Base-by-base conservation (phyloP, 257 asterid genomes). In the Verbena officinalis region DNA sequence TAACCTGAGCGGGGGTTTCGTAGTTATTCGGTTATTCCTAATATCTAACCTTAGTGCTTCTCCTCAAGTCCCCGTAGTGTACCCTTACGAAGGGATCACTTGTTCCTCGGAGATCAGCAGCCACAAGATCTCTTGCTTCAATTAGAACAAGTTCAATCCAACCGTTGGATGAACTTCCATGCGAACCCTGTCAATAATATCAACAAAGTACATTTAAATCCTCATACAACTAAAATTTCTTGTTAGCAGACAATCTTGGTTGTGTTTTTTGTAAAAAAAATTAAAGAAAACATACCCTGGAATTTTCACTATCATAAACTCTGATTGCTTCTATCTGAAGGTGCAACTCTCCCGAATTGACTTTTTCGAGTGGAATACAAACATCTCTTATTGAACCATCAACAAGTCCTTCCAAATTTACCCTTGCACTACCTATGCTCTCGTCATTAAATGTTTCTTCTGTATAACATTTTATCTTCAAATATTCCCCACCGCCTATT, bases 21-120 rank as follows among this genome's bases (percentile, higher is more conserved):
- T n/a, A n/a, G n/a, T n/a, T n/a, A n/a, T n/a, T n/a, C n/a, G n/a
- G n/a, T n/a, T n/a, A 2, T 1, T 54, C 16, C 15, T 5, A 14
- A 13, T 31, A 31, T 53, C 86, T 63, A 39, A 92, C 98, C 95
- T 94, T 94, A 4, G 96, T 94, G 42, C 78, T 84, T 82, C 85
- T 88, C 86, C 86, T 91, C 85, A 86, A 68, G 84, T 74, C 79
- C 13, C 99, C 99, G 23, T 94, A 94, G 38, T 91, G 91, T 57
- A 94, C 85, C 74, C 89, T 86, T 75, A 94, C 99, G 45, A 76
- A 94, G 50, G 99, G 99, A 78, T 94, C 99, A 62, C 99, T 94
- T 7, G 96, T 94, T 57, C 99, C 99, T 80, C 99, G 80, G 44
- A 88, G 76, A 85, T 94, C 99, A 69, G 99, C 99, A 57, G 90